Evolutionary conservation across 805 yeast genomes (phyloP).

Genomic region (Cyberlindnera mississippiensis): DNA sequence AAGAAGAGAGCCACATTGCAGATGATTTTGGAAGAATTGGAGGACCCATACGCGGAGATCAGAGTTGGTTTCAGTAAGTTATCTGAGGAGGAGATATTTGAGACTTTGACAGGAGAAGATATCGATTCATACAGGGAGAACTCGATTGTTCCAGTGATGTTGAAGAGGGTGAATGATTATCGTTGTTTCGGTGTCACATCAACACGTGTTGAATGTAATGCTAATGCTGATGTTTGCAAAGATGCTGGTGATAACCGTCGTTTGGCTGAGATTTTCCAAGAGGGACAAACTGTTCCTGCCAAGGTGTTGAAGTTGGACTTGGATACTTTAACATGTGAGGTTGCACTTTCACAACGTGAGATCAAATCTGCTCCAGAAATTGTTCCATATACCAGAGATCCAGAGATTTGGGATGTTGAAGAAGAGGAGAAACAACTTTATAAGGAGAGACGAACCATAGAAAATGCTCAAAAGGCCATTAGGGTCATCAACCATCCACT

Average conservation of each 20-base stretch:
- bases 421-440: slow-evolving; percentile 65
- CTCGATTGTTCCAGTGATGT: slow-evolving; percentile 67
- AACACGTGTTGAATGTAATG: slow-evolving; percentile 56
- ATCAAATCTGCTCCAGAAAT: slow-evolving; percentile 44
- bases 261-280: slow-evolving; percentile 41
- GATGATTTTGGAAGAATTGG: slow-evolving; percentile 81
- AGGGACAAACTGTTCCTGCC: slow-evolving; percentile 85
- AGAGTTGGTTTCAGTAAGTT: slow-evolving; percentile 67
- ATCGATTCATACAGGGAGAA: slow-evolving; percentile 64
- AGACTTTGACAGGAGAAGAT: slow-evolving; percentile 85
- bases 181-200: slow-evolving; percentile 44
- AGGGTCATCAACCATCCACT: slow-evolving; percentile 89
- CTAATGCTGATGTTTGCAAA: slow-evolving; percentile 43
- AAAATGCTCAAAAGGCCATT: slow-evolving; percentile 61
- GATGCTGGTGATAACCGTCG: slow-evolving; percentile 33
- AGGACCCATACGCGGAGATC: slow-evolving; percentile 82
- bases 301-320: slow-evolving; percentile 69
- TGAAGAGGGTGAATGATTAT: slow-evolving; percentile 55
- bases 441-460: slow-evolving; percentile 56
- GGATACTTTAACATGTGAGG: slow-evolving; percentile 67
- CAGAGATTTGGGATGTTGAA: slow-evolving; percentile 73
- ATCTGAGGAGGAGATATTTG: slow-evolving; percentile 72
- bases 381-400: slow-evolving; percentile 41
- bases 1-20: slow-evolving; percentile 76
- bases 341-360: slow-evolving; percentile 66